These are phyloP conservation scores for Eucalyptus lansdowneana DNA, from an alignment of 345 rosid genomes.

Conservation along the genomic window DNA sequence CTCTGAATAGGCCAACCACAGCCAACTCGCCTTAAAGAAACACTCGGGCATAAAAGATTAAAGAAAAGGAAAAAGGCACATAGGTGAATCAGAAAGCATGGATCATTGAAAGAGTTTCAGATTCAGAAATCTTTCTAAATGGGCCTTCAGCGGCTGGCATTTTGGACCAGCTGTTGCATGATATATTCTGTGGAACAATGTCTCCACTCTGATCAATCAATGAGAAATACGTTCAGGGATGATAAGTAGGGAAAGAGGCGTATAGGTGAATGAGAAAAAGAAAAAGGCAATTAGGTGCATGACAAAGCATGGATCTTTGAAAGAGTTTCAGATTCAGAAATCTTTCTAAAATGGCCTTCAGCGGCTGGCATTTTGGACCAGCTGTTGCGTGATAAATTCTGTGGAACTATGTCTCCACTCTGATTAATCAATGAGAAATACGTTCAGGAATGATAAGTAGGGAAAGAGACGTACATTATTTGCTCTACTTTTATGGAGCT, in stretches of 20 bases:
- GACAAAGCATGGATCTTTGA: too few relatives aligned
- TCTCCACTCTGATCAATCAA: constrained; percentile 13
- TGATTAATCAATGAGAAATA: constrained; percentile 2
- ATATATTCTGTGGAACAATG: constrained; percentile 2
- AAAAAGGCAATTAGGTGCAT: too few relatives aligned
- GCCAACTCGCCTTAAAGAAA: background rate
- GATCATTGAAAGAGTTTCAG: background rate
- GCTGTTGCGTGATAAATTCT: too few relatives aligned
- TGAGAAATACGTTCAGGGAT: background rate
- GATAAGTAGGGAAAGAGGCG: background rate
- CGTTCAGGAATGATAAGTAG: background rate
- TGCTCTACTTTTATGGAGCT: background rate
- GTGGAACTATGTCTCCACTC: constrained; percentile 14
- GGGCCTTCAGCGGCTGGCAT: background rate
- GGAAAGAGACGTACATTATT: background rate
- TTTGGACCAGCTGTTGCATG: constrained; percentile 6
- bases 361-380: too few relatives aligned
- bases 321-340: too few relatives aligned
- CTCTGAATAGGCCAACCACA: background rate
- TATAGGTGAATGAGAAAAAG: background rate
- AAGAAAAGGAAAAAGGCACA: background rate
- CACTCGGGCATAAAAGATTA: background rate
- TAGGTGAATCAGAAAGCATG: background rate
- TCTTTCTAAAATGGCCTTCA: too few relatives aligned
- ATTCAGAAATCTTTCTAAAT: background rate